Base-by-base conservation (phyloP, 2,329 filamentous ascomycete species). In the Ceratocystis papillata region DNA sequence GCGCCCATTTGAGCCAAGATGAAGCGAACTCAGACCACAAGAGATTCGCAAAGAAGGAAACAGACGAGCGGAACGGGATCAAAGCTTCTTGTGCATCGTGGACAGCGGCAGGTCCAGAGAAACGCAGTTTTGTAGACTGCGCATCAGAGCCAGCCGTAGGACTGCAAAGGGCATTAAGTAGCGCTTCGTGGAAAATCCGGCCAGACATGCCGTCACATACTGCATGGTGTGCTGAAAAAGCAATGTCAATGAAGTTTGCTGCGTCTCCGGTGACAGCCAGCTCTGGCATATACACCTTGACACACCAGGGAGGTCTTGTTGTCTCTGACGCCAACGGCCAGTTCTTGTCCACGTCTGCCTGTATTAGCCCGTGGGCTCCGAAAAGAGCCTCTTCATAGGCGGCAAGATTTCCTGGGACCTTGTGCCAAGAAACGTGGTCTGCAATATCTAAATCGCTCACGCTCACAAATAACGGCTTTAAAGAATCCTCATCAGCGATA, bases 141-240 rank as follows among this genome's bases (percentile, higher is more conserved):
- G 45, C 33, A 22, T 61, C 10, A 10, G 33, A 15, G 28, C 67
- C 15, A 17, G 28, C n/a, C 61, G 46, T 10, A 67, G 25, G 50
- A 12, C 30, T 64, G 66, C 76, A 77, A 1, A 84, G 73, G 3
- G 79, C 76, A 2, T 72, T 69, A 3, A 80, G 74, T 0, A 85
- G 72, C 1, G 75, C 73, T 37, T 75, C 72, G 68, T 85, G 82
- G 69, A 85, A 83, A 1, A 76, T 70, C 33, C 73, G 72, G 0
- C 77, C 79, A 69, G 78, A 78, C 12, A 76, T 73, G 1, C 83
- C 83, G 69, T 85, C 83, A 28, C 76, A 76, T 20, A 84, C 73
- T 0, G 77, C 75, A 69, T 85, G 82, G 68, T 85, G 82, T 44
- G 75, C 80, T 4, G 76, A 74, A 69, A 83, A 81, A 5, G 78